Conservation (phyloP, 2,329 filamentous ascomycete genomes). For the Sphaerulina vaccinii region DNA sequence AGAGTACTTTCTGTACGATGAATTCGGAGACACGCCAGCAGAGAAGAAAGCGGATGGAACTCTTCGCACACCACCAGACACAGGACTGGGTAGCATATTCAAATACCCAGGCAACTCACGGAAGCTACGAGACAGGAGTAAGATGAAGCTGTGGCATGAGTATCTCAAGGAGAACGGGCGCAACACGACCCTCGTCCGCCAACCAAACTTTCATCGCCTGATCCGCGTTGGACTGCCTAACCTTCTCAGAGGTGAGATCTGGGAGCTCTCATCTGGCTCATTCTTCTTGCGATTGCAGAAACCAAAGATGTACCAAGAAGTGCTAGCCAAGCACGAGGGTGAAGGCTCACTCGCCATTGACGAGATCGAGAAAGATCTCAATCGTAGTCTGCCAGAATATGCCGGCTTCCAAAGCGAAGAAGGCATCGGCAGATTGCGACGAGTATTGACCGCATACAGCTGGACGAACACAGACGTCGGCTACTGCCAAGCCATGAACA, state of each 20-base stretch:
- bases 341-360: constrained; percentile 92
- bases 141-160: constrained; percentile 97
- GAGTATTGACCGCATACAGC: constrained; percentile 94
- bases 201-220: constrained; percentile 96
- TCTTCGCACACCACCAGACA: constrained; percentile 67
- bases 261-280: constrained; percentile 92
- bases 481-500: constrained; percentile 99
- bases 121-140: constrained; percentile 89
- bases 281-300: constrained; percentile 84
- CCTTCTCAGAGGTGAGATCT: constrained; percentile 86
- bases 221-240: constrained; percentile 95
- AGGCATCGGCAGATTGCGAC: constrained; percentile 82
- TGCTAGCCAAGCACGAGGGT: constrained; percentile 77
- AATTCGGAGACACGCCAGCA: constrained; percentile 45
- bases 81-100: constrained; percentile 87
- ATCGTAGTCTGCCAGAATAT: constrained; percentile 94
- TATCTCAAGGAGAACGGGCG: constrained; percentile 90
- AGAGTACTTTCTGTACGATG: constrained; percentile 60
- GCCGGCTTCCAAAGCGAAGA: constrained; percentile 96
- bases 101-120: constrained; percentile 92
- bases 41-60: constrained; percentile 46
- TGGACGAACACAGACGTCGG: constrained; percentile 95
- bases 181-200: constrained; percentile 86
- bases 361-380: constrained; percentile 98
- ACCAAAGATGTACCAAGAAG: constrained; percentile 80